Evolutionary conservation across 257 asterid species (phyloP).

Genomic region (Cinchona pubescens): DNA sequence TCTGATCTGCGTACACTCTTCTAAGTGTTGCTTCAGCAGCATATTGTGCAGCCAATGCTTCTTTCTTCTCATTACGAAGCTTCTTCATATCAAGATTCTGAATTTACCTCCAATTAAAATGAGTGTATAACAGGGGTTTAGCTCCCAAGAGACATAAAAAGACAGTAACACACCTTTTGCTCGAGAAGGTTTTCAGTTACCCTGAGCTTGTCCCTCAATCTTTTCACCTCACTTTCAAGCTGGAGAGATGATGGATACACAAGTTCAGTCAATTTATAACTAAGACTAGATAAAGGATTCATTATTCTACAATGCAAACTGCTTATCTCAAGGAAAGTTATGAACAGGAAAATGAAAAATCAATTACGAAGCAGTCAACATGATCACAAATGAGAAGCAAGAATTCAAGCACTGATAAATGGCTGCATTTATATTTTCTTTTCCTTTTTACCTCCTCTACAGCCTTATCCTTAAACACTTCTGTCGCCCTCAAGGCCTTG

Average conservation of each 20-base stretch:
- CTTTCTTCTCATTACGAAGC: constrained; percentile 60
- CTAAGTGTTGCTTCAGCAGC: constrained; percentile 93
- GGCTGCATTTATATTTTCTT: neutral
- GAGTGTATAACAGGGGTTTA: neutral
- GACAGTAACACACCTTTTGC: constrained; percentile 51
- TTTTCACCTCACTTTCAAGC: constrained; percentile 56
- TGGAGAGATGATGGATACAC: constrained; percentile 22
- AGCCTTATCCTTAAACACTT: constrained; percentile 68
- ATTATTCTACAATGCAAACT: neutral
- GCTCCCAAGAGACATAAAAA: neutral
- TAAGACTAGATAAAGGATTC: neutral
- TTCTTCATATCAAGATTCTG: constrained; percentile 77
- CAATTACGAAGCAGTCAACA: neutral
- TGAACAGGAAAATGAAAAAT: no score
- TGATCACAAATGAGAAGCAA: neutral
- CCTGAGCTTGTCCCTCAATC: constrained; percentile 57
- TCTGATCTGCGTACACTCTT: constrained; percentile 72
- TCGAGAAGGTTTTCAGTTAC: constrained; percentile 45
- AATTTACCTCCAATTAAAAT: constrained; percentile 5
- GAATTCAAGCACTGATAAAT: neutral
- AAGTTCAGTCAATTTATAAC: neutral
- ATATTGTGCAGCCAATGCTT: constrained; percentile 75
- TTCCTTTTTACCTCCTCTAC: constrained; percentile 58
- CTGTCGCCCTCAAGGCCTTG: constrained; percentile 63
- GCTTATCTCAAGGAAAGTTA: no score